Percentiles rank a stretch among this genome's conserved stretches.
Evolutionary conservation across 208 protist genomes (phyloP).

Genomic region (Leishmania amazonensis): DNA sequence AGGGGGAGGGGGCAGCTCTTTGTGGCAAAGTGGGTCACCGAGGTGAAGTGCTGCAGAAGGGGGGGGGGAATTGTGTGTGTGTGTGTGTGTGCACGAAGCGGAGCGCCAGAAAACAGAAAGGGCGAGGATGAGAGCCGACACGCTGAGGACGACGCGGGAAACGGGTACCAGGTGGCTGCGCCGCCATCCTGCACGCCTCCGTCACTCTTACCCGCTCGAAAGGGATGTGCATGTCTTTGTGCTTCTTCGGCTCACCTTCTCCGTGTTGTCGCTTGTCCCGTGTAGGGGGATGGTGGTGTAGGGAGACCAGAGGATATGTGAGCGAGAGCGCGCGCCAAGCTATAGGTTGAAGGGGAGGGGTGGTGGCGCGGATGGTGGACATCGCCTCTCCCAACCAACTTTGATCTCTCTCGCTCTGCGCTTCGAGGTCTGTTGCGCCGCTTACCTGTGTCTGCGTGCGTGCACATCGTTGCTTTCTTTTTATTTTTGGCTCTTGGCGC

Average conservation of each 20-base stretch:
- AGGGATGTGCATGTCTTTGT: neutral
- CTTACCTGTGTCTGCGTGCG: neutral
- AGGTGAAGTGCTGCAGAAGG: neutral
- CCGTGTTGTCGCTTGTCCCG: neutral
- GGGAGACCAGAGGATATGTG: neutral
- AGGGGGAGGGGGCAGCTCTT: neutral
- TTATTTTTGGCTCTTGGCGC: neutral
- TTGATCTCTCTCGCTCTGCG: neutral
- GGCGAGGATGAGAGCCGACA: neutral
- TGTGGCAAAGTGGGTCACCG: neutral
- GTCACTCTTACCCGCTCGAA: conserved; percentile 6
- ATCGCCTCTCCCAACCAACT: neutral
- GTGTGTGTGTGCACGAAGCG: too few relatives aligned
- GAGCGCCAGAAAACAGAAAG: too few relatives aligned
- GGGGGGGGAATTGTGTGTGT: neutral
- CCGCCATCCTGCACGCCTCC: neutral
- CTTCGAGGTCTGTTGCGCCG: neutral
- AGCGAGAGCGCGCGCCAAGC: neutral
- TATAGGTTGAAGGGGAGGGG: neutral
- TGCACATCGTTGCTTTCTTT: neutral
- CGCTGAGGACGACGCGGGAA: neutral
- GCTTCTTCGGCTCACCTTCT: conserved; percentile 8
- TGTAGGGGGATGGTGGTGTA: neutral
- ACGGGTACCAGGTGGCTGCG: neutral
- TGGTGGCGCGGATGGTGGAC: neutral